Evolutionary conservation across 441 rosid genomes (phyloP).

Genomic region (Mallotus japonicus): DNA sequence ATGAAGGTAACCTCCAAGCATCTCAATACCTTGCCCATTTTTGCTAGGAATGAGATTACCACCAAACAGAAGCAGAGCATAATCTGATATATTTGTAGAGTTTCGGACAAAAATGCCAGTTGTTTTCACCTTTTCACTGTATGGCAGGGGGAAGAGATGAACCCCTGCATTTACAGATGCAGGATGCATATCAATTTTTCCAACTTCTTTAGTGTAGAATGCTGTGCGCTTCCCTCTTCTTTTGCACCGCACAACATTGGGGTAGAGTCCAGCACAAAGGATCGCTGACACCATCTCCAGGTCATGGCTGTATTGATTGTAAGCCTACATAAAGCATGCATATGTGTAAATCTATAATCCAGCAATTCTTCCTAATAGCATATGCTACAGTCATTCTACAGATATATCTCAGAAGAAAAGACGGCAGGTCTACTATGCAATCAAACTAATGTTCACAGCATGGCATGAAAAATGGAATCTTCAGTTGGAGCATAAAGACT

Average conservation of each 20-base stretch:
- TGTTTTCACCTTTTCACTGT: conserved; percentile 88
- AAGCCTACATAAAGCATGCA: conserved; percentile 49
- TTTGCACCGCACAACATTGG: conserved; percentile 96
- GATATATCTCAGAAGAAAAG: neutral
- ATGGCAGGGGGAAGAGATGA: conserved; percentile 74
- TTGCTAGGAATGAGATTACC: conserved; percentile 74
- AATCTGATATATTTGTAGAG: conserved; percentile 92
- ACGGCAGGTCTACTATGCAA: neutral
- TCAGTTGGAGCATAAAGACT: neutral
- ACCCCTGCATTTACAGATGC: conserved; percentile 88
- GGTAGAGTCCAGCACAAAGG: conserved; percentile 94
- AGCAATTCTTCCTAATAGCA: conserved; percentile 1
- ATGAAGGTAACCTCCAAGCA: conserved; percentile 96
- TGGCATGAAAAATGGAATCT: neutral
- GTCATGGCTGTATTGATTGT: conserved; percentile 77
- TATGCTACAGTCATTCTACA: neutral
- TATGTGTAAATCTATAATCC: neutral
- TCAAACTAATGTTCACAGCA: neutral
- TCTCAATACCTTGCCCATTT: conserved; percentile 83
- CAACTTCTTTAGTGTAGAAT: conserved; percentile 90
- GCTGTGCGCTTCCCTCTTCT: conserved; percentile 89
- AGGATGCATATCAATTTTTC: conserved; percentile 92
- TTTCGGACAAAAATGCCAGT: conserved; percentile 69
- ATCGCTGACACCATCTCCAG: conserved; percentile 86
- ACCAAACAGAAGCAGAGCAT: conserved; percentile 86